Conservation (phyloP, 2,329 filamentous ascomycete genomes). For the Diaporthe ampelina region DNA sequence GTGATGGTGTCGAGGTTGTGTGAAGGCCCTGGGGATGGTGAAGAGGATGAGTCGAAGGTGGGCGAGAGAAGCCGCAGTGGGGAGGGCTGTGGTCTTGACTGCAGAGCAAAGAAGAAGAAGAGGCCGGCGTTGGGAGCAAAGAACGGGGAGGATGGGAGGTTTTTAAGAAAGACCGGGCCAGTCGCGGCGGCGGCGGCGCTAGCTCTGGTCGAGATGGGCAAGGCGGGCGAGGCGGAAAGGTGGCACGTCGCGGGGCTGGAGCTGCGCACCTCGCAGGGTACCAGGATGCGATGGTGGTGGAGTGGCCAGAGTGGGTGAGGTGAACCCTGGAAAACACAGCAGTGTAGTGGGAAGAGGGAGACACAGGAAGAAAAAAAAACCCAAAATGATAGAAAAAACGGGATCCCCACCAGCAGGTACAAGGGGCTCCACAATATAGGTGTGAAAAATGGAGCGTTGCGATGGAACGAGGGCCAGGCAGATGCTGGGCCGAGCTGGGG, state of each 20-base stretch:
- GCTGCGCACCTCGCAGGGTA: background rate
- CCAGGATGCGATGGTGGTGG: slow-evolving; percentile 14
- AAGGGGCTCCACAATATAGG: slow-evolving; percentile 21
- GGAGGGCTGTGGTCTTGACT: slow-evolving; percentile 25
- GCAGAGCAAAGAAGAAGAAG: slow-evolving; percentile 28
- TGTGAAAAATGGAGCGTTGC: slow-evolving; percentile 2
- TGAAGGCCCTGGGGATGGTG: slow-evolving; percentile 16
- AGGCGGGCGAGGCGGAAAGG: slow-evolving; percentile 5
- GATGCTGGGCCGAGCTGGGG: slow-evolving; percentile 1
- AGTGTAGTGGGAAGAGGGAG: background rate
- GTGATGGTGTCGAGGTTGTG: background rate
- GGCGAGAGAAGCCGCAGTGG: slow-evolving; percentile 35
- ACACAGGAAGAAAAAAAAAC: background rate
- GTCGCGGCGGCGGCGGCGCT: background rate
- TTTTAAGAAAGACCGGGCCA: slow-evolving; percentile 26
- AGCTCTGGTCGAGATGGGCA: background rate
- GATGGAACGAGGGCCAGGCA: slow-evolving; percentile 17
- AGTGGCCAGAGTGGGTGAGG: background rate
- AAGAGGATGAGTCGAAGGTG: slow-evolving; percentile 10
- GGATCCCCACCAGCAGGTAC: slow-evolving; percentile 13
- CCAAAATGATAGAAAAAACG: background rate
- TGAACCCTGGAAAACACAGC: slow-evolving; percentile 3
- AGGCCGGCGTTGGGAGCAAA: background rate
- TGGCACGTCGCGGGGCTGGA: slow-evolving; percentile 9
- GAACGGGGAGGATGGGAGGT: slow-evolving; percentile 23